phyloP scores from a whole-genome alignment of 176 grass and related monocot species.

The Lolium perenne region DNA sequence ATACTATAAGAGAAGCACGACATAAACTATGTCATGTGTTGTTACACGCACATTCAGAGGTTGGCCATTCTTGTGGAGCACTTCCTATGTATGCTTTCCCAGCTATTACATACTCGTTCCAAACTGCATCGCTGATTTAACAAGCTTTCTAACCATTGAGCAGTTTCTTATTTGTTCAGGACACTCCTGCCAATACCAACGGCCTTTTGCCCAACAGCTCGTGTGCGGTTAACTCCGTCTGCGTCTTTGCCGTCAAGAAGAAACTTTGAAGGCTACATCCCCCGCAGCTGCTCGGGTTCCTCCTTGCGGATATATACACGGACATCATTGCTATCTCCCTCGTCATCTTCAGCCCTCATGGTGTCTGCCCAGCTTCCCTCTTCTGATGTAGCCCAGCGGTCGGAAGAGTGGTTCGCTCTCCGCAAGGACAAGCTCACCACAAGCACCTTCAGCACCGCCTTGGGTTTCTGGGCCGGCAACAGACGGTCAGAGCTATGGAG shows the following conservation, averaged over 20 bases:
- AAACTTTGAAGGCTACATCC: constrained; percentile 78
- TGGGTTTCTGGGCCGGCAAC: constrained; percentile 90
- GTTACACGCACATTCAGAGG: constrained; percentile 22
- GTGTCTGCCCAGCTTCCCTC: constrained; percentile 60
- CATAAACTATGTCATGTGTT: constrained; percentile 34
- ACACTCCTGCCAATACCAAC: constrained; percentile 43
- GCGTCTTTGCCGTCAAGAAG: constrained; percentile 59
- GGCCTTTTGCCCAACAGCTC: constrained; percentile 36
- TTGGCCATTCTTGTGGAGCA: constrained; percentile 53
- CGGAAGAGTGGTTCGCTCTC: constrained; percentile 97
- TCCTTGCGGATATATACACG: constrained; percentile 50
- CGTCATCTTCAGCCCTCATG: constrained; percentile 51
- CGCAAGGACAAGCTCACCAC: constrained; percentile 98
- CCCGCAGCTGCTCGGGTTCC: constrained; percentile 67
- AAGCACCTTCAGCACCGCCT: constrained; percentile 90
- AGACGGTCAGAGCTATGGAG: constrained; percentile 82
- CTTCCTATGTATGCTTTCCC: constrained; percentile 38
- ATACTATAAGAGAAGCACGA: constrained; percentile 51
- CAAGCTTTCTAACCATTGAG: constrained; percentile 58
- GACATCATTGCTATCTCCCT: constrained; percentile 50
- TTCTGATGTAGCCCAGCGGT: constrained; percentile 74
- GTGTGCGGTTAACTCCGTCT: constrained; percentile 25
- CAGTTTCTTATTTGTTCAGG: constrained; percentile 68
- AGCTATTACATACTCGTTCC: constrained; percentile 12
- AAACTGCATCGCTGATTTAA: constrained; percentile 8